A percentile compares a stretch with the other conserved stretches of the same genome.
phyloP scores from a whole-genome alignment of 1,139 yeast species.

The Chernovozyma aurita region DNA sequence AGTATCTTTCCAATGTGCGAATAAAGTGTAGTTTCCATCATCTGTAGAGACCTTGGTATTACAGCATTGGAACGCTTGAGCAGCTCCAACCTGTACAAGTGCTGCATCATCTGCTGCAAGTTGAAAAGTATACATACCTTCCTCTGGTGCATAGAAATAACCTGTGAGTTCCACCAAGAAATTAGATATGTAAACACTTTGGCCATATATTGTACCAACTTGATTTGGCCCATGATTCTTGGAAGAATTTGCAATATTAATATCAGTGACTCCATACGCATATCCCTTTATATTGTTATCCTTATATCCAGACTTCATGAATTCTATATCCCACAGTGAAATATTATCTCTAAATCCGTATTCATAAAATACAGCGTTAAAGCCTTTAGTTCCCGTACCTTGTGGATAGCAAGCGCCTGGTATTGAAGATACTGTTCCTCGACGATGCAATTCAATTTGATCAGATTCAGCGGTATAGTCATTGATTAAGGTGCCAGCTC shows the following conservation, averaged over 20 bases:
- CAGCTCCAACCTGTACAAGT: conserved; percentile 17
- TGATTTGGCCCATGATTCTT: background rate
- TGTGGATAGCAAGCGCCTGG: background rate
- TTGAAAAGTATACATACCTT: conserved; percentile 18
- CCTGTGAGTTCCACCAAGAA: no score
- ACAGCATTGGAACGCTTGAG: conserved; percentile 23
- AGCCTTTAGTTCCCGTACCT: background rate
- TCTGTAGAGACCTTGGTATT: background rate
- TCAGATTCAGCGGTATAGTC: no score
- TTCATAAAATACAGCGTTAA: no score
- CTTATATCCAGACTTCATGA: background rate
- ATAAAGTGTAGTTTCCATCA: no score
- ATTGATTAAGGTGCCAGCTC: no score
- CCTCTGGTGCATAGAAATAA: conserved; percentile 15
- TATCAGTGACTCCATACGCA: conserved; percentile 2
- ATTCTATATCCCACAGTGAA: background rate
- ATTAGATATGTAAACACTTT: no score
- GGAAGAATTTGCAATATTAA: background rate
- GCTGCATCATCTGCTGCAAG: conserved; percentile 20
- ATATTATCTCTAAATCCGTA: background rate
- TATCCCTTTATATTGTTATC: background rate
- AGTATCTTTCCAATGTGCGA: background rate
- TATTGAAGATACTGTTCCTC: no score
- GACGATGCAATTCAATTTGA: no score
- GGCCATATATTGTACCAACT: conserved; percentile 3